These are phyloP conservation scores for Globisporangium iwayamae DNA, from an alignment of 352 stramenopile genomes.

Conservation along the genomic window DNA sequence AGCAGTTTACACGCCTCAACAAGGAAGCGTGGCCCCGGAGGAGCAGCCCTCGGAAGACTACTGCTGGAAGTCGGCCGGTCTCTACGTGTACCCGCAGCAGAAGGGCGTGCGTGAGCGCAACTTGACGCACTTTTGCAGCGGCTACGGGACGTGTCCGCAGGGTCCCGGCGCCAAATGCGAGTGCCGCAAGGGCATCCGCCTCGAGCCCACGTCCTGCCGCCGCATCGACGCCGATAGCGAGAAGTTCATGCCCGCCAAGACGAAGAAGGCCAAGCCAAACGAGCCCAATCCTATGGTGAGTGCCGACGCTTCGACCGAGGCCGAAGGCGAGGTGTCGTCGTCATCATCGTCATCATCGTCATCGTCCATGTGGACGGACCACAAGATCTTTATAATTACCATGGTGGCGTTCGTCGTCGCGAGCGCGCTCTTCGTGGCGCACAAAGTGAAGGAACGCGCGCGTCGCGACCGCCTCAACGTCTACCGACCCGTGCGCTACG, in stretches of 20 bases:
- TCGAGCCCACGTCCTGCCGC: conserved; percentile 49
- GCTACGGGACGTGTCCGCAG: conserved; percentile 54
- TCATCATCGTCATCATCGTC: neutral
- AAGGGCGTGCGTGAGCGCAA: conserved; percentile 60
- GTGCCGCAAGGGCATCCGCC: conserved; percentile 33
- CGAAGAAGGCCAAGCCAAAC: neutral
- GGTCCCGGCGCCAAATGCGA: conserved; percentile 58
- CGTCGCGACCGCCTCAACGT: conserved; percentile 29
- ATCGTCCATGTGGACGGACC: conserved; percentile 10
- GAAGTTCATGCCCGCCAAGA: conserved; percentile 10
- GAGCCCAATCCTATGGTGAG: neutral
- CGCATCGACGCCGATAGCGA: conserved; percentile 65
- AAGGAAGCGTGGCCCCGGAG: conserved; percentile 22
- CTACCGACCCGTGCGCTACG: conserved; percentile 39
- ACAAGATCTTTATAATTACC: conserved; percentile 4
- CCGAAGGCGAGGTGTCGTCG: neutral
- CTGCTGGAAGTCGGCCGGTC: conserved; percentile 63
- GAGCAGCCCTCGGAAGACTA: conserved; percentile 56
- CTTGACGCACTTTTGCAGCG: conserved; percentile 59
- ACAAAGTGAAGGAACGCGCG: conserved; percentile 30
- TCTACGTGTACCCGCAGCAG: conserved; percentile 54
- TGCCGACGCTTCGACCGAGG: too few species aligned
- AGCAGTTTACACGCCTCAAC: conserved; percentile 1
- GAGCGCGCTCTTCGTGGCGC: conserved; percentile 17
- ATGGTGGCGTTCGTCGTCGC: conserved; percentile 21